A percentile compares a stretch with the other conserved stretches of the same genome.
Conservation (phyloP, 495 filamentous ascomycete genomes). For the Annulohypoxylon moriforme region DNA sequence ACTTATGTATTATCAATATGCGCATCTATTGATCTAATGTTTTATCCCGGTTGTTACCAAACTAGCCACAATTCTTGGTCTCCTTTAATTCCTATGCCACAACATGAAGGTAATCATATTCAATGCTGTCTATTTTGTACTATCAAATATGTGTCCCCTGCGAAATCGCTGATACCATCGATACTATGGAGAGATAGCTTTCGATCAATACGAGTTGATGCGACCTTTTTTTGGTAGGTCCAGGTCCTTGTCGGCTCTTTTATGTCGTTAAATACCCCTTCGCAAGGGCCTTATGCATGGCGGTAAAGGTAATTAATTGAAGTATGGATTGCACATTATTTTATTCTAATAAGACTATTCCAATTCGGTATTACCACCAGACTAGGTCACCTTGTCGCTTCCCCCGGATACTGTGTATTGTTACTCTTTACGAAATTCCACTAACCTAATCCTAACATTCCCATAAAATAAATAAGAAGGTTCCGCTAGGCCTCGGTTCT, state of each 20-base stretch:
- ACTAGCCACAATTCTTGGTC: slow-evolving; percentile 16
- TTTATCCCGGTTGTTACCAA: slow-evolving; percentile 19
- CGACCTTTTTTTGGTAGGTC: slow-evolving; percentile 36
- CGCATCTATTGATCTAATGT: slow-evolving; percentile 1
- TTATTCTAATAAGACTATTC: slow-evolving; percentile 33
- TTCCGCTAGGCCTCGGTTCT: slow-evolving; percentile 23
- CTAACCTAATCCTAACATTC: slow-evolving; percentile 23
- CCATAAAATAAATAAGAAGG: slow-evolving; percentile 33
- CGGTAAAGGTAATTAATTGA: slow-evolving; percentile 6
- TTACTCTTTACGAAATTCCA: slow-evolving; percentile 25
- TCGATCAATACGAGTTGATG: slow-evolving; percentile 27
- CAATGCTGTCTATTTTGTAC: background rate
- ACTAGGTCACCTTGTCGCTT: slow-evolving; percentile 12
- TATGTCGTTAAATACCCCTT: background rate
- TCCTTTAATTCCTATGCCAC: slow-evolving; percentile 14
- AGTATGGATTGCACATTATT: background rate
- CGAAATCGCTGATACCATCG: slow-evolving; percentile 6
- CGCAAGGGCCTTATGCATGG: slow-evolving; percentile 11
- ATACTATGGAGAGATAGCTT: background rate
- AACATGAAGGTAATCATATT: background rate
- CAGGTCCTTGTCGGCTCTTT: slow-evolving; percentile 25
- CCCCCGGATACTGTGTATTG: slow-evolving; percentile 10
- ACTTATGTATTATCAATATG: background rate
- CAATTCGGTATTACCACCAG: slow-evolving; percentile 29
- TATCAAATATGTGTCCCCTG: slow-evolving; percentile 38